These are phyloP conservation scores for Ustilago cynodontis DNA, from an alignment of 1,284 basidiomycete species.

Conservation along the genomic window DNA sequence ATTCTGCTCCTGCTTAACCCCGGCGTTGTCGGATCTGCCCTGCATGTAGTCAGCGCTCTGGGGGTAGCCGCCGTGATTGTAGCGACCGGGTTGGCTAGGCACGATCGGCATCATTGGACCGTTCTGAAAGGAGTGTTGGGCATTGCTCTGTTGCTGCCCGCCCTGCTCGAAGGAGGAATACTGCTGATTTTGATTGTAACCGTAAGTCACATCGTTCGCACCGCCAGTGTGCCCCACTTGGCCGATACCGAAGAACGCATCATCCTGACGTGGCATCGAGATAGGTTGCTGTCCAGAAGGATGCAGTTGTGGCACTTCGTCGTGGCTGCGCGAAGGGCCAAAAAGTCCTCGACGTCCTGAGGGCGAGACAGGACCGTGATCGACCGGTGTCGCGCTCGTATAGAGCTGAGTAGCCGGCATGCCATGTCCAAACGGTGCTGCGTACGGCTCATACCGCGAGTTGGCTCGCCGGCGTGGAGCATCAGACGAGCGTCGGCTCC, in stretches of 20 bases:
- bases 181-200: conserved; percentile 16
- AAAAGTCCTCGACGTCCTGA: conserved; percentile 24
- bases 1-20: conserved; percentile 30
- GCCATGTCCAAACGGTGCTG: conserved; percentile 17
- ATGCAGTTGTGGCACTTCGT: conserved; percentile 11
- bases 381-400: conserved; percentile 9
- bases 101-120: conserved; percentile 24
- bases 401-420: conserved; percentile 23
- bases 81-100: conserved; percentile 40
- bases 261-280: conserved; percentile 25
- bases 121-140: conserved; percentile 26
- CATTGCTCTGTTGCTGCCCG: conserved; percentile 5
- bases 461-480: conserved; percentile 37
- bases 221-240: conserved; percentile 13
- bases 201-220: conserved; percentile 8
- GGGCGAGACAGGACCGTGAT: conserved; percentile 18
- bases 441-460: conserved; percentile 45
- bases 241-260: conserved; percentile 14
- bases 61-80: conserved; percentile 11
- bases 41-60: conserved; percentile 11
- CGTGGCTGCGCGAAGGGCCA: conserved; percentile 15
- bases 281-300: conserved; percentile 15
- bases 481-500: conserved; percentile 34
- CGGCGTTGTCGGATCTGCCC: conserved; percentile 11
- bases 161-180: conserved; percentile 8